Evolutionary conservation across 495 filamentous ascomycete species (phyloP).

Genomic region (Penicillium roqueforti): DNA sequence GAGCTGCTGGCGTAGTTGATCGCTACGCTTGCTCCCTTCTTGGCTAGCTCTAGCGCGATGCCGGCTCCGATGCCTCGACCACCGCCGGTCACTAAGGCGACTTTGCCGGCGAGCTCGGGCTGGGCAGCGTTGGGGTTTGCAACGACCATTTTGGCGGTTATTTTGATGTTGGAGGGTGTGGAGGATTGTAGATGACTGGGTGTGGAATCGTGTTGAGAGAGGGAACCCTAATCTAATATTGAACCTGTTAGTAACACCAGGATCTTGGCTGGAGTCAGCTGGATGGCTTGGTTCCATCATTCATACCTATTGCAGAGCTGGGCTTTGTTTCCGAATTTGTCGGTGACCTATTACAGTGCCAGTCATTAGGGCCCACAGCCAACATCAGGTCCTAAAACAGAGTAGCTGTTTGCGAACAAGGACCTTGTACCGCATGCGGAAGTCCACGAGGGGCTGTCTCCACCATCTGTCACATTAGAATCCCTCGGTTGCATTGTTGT

Average conservation of each 20-base stretch:
- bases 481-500: conserved; percentile 16
- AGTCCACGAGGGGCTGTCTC: not conserved
- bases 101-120: conserved; percentile 55
- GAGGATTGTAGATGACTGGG: not conserved
- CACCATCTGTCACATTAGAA: conserved; percentile 10
- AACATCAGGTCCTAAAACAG: not conserved
- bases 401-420: not conserved
- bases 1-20: conserved; percentile 72
- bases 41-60: conserved; percentile 72
- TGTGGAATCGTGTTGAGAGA: not conserved
- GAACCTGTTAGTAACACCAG: not conserved
- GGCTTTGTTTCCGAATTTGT: not conserved
- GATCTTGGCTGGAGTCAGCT: not conserved
- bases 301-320: not conserved
- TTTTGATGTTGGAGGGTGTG: not conserved
- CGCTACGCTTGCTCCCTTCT: conserved; percentile 65
- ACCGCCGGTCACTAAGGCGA: conserved; percentile 70
- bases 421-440: conserved; percentile 22
- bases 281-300: not conserved
- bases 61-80: conserved; percentile 70
- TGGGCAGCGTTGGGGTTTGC: conserved; percentile 13
- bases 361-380: not conserved
- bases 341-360: not conserved
- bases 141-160: conserved; percentile 19
- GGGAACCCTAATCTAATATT: conserved; percentile 3